Percentiles rank a stretch among this genome's conserved stretches.
Conservation (phyloP, 495 filamentous ascomycete species). For the Xylaria intraflava region DNA sequence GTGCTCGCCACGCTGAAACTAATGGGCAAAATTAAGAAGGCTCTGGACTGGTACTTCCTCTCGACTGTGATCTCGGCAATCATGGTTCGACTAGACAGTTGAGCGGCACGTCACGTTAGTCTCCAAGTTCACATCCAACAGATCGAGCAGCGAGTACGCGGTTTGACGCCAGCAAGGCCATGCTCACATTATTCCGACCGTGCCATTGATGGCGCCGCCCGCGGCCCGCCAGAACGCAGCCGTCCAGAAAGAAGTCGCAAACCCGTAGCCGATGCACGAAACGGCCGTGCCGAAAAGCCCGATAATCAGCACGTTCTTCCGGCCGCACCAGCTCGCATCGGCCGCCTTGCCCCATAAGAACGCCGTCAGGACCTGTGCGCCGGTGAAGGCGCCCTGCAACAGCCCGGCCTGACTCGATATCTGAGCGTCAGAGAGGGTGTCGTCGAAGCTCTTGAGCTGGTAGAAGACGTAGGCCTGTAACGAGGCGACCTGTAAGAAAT, state of each 20-base stretch:
- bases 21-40: constrained; percentile 56
- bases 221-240: constrained; percentile 59
- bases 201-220: constrained; percentile 65
- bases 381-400: constrained; percentile 62
- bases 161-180: not conserved
- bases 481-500: constrained; percentile 43
- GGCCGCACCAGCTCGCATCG: constrained; percentile 57
- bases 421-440: constrained; percentile 51
- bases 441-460: constrained; percentile 56
- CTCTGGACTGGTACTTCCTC: constrained; percentile 48
- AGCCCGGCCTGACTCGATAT: constrained; percentile 64
- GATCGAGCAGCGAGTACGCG: not conserved
- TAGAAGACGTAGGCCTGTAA: constrained; percentile 59
- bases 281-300: constrained; percentile 58
- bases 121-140: not conserved
- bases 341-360: constrained; percentile 67
- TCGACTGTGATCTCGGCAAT: constrained; percentile 64
- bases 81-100: constrained; percentile 49
- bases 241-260: constrained; percentile 54
- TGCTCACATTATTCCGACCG: constrained; percentile 56
- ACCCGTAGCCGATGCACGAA: constrained; percentile 65
- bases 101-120: not conserved
- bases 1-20: constrained; percentile 63
- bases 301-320: constrained; percentile 61
- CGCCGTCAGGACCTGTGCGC: constrained; percentile 67